Base-by-base conservation (phyloP, 768 basidiomycete species). In the Mycena vitilis region DNA sequence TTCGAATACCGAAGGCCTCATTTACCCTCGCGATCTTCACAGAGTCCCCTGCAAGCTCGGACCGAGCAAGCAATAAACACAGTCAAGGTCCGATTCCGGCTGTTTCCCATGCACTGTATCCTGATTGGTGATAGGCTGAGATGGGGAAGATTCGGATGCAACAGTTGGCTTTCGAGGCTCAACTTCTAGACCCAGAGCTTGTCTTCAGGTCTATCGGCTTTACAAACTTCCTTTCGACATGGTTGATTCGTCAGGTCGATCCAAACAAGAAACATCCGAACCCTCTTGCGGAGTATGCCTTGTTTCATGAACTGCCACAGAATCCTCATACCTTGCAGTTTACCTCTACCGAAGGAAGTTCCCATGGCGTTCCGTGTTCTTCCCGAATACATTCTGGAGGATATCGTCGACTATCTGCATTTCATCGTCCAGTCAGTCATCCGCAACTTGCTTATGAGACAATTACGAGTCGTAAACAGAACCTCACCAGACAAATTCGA, bases 331-430 rank as follows among this genome's bases (percentile, higher is more conserved):
- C 34, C 56, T 58, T 51, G n/a, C 72, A 97, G 95, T 44, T 80
- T 99, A 37, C 96, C 96, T 0, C 82, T 99, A 20, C 93, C 95
- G 0, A 82, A 88, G 63, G 93, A 96, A 59, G 91, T 96, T 9
- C 95, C 96, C 0, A 86, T 91, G 79, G 82, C 87, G 0, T 98
- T 98, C 85, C 86, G 91, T 37, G 90, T 93, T 61, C 85, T 99
- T 36, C 98, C 98, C 0, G 98, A 99, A 78, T 97, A 96, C 76
- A 87, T 98, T 16, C 79, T 98, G 48, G 98, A 99, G 76, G 97
- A 98, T 75, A 88, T 98, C 8, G 91, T 95, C 1, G 95, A 97
- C 65, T 96, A 94, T 75, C 86, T 94, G 61, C 86, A 92, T 60
- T 98, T 95, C 76, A 85, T 92, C 18, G 88, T 94, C 12, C 89